Evolutionary conservation across 1,284 basidiomycete species (phyloP), one percentile per base, ranked within the genome.

Genomic region (Cerioporus squamosus): DNA sequence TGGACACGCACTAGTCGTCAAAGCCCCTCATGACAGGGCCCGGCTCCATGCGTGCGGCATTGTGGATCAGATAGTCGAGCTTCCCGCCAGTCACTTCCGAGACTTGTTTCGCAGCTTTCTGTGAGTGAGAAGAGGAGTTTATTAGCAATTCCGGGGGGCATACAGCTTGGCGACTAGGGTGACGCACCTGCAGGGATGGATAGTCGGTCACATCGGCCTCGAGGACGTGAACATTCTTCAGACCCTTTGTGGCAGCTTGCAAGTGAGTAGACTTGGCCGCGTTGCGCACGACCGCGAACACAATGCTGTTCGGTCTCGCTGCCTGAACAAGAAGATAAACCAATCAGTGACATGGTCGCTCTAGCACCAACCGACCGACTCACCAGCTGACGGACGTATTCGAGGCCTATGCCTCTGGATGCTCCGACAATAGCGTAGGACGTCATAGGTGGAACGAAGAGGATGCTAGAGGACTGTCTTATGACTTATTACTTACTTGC

Each of bases 261-360:
- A 69, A 57, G 22, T 63, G 64, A 17, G 50, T 58, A 3, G 68
- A 55, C 10, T 33, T 47, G 14, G 57, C 49, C 18, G 57, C 63
- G 57, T 66, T 68, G 22, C 72, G 64, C 2, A 70, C 69, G n/a
- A 72, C 38, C 1, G 69, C 68, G 56, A 70, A 55, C 5, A 61
- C 56, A 3, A 22, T 9, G 2, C 53, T 6, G 23, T 60, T 33
- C 1, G 53, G 43, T 10, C 29, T 26, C 5, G 17, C n/a, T 5
- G 50, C 53, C 58, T 17, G 6, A 36, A 14, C 10, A 1, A 36
- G 33, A 36, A n/a, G 15, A 12, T 36, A 9, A 36, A 36, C 33
- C 2, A 17, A 36, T 14, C 7, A 29, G 1, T 7, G 10, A 36
- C 15, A 12, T 36, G 12, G 33, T 17, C 5, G 15, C 33, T 17